Evolutionary conservation across 768 basidiomycete species (phyloP).

Genomic region (Roridomyces roridus): DNA sequence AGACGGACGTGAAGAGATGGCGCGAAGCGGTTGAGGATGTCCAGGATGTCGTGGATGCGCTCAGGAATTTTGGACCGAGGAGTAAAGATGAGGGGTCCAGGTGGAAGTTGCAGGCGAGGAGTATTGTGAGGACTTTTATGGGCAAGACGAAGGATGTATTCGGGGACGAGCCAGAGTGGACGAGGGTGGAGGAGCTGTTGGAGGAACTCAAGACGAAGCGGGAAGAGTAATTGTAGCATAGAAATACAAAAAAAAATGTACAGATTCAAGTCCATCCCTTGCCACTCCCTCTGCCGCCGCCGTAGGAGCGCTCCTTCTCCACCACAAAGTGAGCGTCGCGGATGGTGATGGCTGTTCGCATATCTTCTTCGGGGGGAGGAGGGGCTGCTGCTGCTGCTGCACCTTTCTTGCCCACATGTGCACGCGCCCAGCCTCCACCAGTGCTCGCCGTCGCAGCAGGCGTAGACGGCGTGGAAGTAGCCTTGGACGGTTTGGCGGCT

Average conservation of each 20-base stretch:
- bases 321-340: slow-evolving; percentile 88
- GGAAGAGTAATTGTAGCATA: slow-evolving; percentile 14
- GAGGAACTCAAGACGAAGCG: slow-evolving; percentile 62
- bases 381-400: slow-evolving; percentile 43
- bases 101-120: slow-evolving; percentile 89
- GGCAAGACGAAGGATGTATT: slow-evolving; percentile 83
- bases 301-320: slow-evolving; percentile 83
- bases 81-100: slow-evolving; percentile 54
- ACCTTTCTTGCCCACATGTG: slow-evolving; percentile 61
- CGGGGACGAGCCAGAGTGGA: slow-evolving; percentile 89
- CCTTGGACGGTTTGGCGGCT: slow-evolving; percentile 42
- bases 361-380: slow-evolving; percentile 60
- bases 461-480: slow-evolving; percentile 36
- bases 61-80: slow-evolving; percentile 83
- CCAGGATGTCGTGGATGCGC: slow-evolving; percentile 81
- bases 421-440: slow-evolving; percentile 38
- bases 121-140: slow-evolving; percentile 87
- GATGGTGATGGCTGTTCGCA: slow-evolving; percentile 66
- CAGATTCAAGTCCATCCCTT: slow-evolving; percentile 61
- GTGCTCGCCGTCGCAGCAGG: slow-evolving; percentile 35
- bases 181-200: slow-evolving; percentile 64
- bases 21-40: slow-evolving; percentile 80
- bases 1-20: slow-evolving; percentile 73
- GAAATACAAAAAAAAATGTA: neutral
- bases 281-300: slow-evolving; percentile 79